Evolutionary conservation across 2,329 filamentous ascomycete species (phyloP), one percentile per base, ranked within the genome.

Genomic region (Rosellinia necatrix): DNA sequence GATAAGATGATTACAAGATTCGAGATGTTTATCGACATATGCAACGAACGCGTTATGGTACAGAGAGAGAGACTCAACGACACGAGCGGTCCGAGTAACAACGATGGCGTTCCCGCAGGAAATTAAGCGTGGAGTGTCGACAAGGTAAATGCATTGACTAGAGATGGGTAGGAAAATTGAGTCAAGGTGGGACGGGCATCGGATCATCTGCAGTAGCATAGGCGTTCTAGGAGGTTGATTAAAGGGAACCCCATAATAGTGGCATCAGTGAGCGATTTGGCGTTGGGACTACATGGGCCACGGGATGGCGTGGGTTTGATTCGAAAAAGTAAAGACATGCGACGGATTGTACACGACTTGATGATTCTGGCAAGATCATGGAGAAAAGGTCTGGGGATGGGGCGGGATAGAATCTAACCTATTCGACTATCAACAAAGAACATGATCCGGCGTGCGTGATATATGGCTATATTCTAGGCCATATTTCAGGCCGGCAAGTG

Each of bases 11-110:
- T 88, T 52, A 71, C 79, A 58, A 84, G 81, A 66, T 88, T 87
- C 63, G 84, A 88, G 71, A 85, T 85, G 80, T 88, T 88, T 50
- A 87, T 88, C 65, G 85, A 88, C 69, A 86, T 88, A 51, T 87
- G 84, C 68, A 88, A 88, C 64, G 78, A 86, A 68, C 75, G 85
- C 46, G 84, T 87, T 59, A 87, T 87, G 76, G 76, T 86, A 49
- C 82, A 85, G 68, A 75, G 83, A 47, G 80, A 84, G 65, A 76
- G 80, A 59, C 73, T 87, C 12, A 68, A 68, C 44, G 70, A 71
- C 37, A 64, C 64, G 71, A 71, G 67, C 53, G 66, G 49, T 27
- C 58, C 53, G 15, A 47, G 49, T 24, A 56, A 68, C 58, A 59
- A 56, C 43, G 62, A 58, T 40, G 63, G 61, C 38, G 67, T 61